Conservation (phyloP, 306 rosid genomes). For the Lithocarpus polystachyus region DNA sequence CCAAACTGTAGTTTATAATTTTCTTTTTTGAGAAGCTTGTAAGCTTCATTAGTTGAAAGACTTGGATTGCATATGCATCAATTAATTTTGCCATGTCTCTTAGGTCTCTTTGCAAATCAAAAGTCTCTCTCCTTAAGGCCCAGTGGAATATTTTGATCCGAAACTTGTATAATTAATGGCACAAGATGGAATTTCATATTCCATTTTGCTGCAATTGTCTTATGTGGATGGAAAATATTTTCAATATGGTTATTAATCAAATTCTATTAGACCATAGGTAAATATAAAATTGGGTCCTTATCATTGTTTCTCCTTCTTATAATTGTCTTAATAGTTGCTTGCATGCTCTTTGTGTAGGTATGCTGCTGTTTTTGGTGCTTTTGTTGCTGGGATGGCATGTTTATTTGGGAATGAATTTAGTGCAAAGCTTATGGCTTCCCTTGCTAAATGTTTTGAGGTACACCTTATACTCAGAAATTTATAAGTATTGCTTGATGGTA, state of each 20-base stretch:
- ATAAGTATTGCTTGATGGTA: background rate
- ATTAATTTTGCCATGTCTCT: background rate
- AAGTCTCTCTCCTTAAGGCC: background rate
- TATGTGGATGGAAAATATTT: background rate
- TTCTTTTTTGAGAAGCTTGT: background rate
- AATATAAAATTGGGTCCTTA: background rate
- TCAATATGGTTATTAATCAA: background rate
- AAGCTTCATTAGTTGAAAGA: background rate
- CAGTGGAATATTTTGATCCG: background rate
- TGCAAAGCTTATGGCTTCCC: constrained; percentile 76
- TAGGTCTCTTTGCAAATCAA: background rate
- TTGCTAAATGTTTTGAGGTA: constrained; percentile 87
- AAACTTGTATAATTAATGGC: background rate
- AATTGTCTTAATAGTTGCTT: background rate
- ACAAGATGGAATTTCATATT: background rate
- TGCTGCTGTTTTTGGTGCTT: constrained; percentile 88
- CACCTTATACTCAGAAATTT: constrained; percentile 11
- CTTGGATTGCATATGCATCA: background rate
- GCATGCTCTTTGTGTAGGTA: constrained; percentile 45
- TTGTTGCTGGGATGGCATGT: constrained; percentile 89
- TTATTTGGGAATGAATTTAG: constrained; percentile 73
- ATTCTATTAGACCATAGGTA: background rate
- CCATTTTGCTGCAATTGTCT: background rate
- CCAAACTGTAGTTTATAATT: background rate
- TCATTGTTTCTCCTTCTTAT: background rate